These are phyloP conservation scores for Xeromyces bisporus DNA, from an alignment of 495 filamentous ascomycete genomes.

Conservation along the genomic window DNA sequence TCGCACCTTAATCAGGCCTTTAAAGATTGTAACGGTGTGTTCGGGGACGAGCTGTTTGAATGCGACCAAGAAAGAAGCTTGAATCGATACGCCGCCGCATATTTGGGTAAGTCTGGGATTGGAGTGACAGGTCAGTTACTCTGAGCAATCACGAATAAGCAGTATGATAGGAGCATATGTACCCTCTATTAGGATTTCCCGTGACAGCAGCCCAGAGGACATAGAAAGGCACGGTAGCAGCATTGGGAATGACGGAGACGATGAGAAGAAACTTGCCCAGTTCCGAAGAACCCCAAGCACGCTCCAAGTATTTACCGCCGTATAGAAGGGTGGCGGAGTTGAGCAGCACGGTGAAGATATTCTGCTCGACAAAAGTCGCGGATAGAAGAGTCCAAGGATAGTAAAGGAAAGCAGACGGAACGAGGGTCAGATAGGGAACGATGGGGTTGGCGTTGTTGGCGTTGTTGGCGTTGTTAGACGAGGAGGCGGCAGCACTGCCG, in stretches of 20 bases:
- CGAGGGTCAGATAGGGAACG: slow-evolving; percentile 70
- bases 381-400: slow-evolving; percentile 89
- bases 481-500: slow-evolving; percentile 38
- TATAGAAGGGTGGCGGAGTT: slow-evolving; percentile 74
- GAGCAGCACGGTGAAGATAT: slow-evolving; percentile 70
- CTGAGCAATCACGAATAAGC: slow-evolving; percentile 12
- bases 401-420: slow-evolving; percentile 64
- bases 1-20: slow-evolving; percentile 71
- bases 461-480: no score
- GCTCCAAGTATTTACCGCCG: slow-evolving; percentile 86
- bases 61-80: slow-evolving; percentile 88
- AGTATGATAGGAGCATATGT: slow-evolving; percentile 9
- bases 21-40: slow-evolving; percentile 90
- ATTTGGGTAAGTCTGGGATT: slow-evolving; percentile 51
- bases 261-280: slow-evolving; percentile 81
- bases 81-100: slow-evolving; percentile 72
- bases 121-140: slow-evolving; percentile 7
- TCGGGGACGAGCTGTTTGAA: slow-evolving; percentile 97
- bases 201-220: slow-evolving; percentile 54
- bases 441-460: slow-evolving; percentile 39
- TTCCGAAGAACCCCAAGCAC: slow-evolving; percentile 87
- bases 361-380: slow-evolving; percentile 81
- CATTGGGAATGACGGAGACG: slow-evolving; percentile 62
- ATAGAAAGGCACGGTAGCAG: slow-evolving; percentile 53
- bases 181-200: slow-evolving; percentile 51